Evolutionary conservation across 2,329 filamentous ascomycete species (phyloP), one percentile per base, ranked within the genome.

Genomic region (Harringtonia aguacate): DNA sequence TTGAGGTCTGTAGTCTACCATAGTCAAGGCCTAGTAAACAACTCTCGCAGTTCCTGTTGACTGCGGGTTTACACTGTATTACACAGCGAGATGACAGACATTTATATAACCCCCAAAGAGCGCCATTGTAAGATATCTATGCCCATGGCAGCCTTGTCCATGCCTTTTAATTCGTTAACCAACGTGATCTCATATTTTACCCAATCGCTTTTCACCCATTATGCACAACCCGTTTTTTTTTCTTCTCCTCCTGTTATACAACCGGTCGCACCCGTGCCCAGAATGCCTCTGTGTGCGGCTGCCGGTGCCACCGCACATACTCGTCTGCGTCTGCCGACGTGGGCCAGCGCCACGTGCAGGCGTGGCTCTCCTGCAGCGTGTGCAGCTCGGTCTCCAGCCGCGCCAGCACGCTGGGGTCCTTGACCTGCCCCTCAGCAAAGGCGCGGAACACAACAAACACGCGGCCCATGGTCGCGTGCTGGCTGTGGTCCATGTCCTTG

Each of bases 341-440:
- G 1, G 69, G 68, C 68, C 68, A 70, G 14, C 27, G 39, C 55
- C 54, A 55, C 12, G 33, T 58, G 44, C 48, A 58, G 10, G 40
- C 49, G 53, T 39, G 45, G 13, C 49, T 52, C 29, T 53, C 49
- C 15, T 48, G 46, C 31, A 57, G 53, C 28, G 61, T 46, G 9
- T 47, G 49, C 36, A 61, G 49, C 21, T 52, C 36, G 5, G 50
- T 45, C 37, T 59, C 53, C n/a, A 70, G 50, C 35, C 53, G 49
- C 15, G 48, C 46, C 43, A 66, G 55, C 29, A 51, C 52, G 18
- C 9, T 36, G 5, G 49, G 7, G 24, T 27, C 48, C 7, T 56
- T 54, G 2, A 74, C 58, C 46, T 64, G 58, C 8, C 64, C 63
- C 45, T 68, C 63, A 4, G 66, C 69, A 50, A 73, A 66, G 4